Percentiles rank a stretch among this genome's conserved stretches.
These are phyloP conservation scores for Cercospora citrullina DNA, from an alignment of 2,329 filamentous ascomycete genomes.

Conservation along the genomic window DNA sequence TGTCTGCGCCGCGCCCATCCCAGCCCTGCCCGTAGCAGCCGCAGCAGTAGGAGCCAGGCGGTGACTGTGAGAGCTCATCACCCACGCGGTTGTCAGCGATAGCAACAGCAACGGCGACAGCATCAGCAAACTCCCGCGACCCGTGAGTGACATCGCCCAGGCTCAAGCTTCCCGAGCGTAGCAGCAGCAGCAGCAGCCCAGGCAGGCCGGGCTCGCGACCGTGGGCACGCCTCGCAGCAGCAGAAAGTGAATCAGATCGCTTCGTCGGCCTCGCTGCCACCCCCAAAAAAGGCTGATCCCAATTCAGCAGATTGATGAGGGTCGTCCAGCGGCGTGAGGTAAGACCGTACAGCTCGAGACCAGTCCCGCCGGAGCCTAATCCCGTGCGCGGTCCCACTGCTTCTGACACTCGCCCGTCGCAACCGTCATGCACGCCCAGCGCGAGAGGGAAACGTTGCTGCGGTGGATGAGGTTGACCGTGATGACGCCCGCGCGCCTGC, in stretches of 20 bases:
- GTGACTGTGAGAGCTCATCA: neutral
- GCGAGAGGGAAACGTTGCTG: constrained; percentile 5
- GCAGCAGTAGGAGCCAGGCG: neutral
- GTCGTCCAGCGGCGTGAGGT: constrained; percentile 22
- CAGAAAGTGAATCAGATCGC: constrained; percentile 23
- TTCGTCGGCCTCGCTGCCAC: constrained; percentile 12
- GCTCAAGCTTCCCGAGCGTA: constrained; percentile 23
- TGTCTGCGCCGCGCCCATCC: no score
- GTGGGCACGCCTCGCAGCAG: constrained; percentile 15
- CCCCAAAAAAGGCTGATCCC: constrained; percentile 26
- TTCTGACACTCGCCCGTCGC: constrained; percentile 13
- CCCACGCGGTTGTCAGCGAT: neutral
- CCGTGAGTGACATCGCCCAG: neutral
- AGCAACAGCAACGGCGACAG: neutral
- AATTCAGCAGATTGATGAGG: constrained; percentile 17
- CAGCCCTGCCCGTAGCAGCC: neutral
- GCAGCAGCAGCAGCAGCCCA: constrained; percentile 12
- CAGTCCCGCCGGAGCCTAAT: constrained; percentile 19
- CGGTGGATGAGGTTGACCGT: neutral
- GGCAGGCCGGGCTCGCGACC: constrained; percentile 16
- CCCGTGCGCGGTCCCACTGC: constrained; percentile 9
- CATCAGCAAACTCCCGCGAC: neutral
- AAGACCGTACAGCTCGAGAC: constrained; percentile 19
- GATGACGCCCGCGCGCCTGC: neutral
- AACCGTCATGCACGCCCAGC: constrained; percentile 9